Base-by-base conservation (phyloP, 805 yeast species). In the Blastobotrys peoriensis region DNA sequence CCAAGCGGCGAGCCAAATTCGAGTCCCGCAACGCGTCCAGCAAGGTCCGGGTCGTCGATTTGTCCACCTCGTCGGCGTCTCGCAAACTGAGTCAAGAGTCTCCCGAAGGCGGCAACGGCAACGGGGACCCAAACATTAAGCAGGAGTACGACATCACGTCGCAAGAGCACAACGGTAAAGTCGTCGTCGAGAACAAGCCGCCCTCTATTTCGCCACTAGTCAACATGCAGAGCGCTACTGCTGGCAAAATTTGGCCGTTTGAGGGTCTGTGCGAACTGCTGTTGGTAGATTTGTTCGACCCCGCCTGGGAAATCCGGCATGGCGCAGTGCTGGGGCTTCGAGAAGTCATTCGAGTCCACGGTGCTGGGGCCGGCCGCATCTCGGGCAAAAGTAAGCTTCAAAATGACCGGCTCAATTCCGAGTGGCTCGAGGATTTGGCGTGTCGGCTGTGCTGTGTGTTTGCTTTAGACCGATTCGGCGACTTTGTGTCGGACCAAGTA, bases 401-500 rank as follows among this genome's bases (percentile, higher is more conserved):
- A 52, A 93, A 93, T 58, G 77, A 79, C 51, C 44, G 52, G 3
- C 72, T 81, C 49, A 93, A 91, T 58, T 65, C 69, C 15, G 74
- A 71, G 37, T 83, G 89, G 43, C 68, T 93, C 28, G 96, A 93
- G 62, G 98, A 93, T 64, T 70, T 91, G 46, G 83, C 94, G 2
- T 86, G 93, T 16, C 73, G 97, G 49, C 60, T 93, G 38, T 73
- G 95, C 57, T 83, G 95, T 4, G 69, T 93, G 9, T 86, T 93
- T 63, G 91, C 97, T 2, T 69, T 93, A 43, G 99, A 93, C 65
- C 68, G 98, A 55, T 93, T 93, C 65, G 98, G 97, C 38, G 99
- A 93, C 67, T 93, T 86, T 63, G 95, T 93, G 25, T 83, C 95
- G 36, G 99, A 93, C 60, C 94, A 95, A 4, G 99, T 93, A 10